phyloP scores from a whole-genome alignment of 495 filamentous ascomycete species.

The Chaetomidium leptoderma region DNA sequence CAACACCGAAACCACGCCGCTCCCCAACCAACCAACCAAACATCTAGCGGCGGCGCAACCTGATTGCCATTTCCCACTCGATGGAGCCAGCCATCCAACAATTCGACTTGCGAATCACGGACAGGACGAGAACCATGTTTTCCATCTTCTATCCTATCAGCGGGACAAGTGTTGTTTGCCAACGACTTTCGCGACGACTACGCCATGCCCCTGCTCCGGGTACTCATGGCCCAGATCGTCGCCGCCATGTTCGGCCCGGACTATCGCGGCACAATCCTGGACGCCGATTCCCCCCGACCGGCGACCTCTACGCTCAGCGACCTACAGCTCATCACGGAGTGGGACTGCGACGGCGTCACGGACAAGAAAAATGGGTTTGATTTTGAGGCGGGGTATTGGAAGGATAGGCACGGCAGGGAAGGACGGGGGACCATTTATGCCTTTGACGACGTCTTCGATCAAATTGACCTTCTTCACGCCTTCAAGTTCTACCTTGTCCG shows the following conservation, averaged over 20 bases:
- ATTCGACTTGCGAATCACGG: background rate
- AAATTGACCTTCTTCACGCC: background rate
- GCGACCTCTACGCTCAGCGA: background rate
- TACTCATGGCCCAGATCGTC: background rate
- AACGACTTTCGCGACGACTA: no score
- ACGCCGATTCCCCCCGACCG: no score
- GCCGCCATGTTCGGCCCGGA: background rate
- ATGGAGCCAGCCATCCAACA: background rate
- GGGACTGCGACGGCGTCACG: background rate
- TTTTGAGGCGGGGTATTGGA: background rate
- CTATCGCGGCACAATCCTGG: background rate
- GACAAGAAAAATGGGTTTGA: background rate
- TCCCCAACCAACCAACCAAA: background rate
- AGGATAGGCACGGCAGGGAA: background rate
- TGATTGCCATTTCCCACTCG: background rate
- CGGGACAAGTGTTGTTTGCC: background rate
- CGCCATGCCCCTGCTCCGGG: slow-evolving; percentile 1
- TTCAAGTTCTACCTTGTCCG: background rate
- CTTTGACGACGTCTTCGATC: background rate
- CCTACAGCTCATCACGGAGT: background rate
- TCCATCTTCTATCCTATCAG: background rate
- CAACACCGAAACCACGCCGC: background rate
- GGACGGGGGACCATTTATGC: no score
- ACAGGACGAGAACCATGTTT: slow-evolving; percentile 2
- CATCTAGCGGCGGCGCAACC: background rate